phyloP scores from a whole-genome alignment of 208 protist species.

The Balamuthia mandrillaris region DNA sequence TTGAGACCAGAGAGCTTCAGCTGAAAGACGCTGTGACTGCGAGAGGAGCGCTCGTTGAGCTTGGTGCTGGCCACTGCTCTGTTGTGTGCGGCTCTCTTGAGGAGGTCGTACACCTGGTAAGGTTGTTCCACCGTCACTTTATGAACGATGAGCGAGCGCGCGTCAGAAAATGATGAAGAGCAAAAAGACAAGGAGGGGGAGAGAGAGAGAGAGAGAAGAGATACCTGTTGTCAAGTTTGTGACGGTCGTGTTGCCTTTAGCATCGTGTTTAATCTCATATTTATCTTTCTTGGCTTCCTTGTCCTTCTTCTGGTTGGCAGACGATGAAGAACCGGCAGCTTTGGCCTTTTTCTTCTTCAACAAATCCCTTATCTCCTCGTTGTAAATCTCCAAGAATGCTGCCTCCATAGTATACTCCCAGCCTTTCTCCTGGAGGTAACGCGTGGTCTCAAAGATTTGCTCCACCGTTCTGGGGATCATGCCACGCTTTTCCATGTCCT shows the following conservation, averaged over 20 bases:
- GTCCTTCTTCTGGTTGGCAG: constrained; percentile 29
- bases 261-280: constrained; percentile 59
- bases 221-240: constrained; percentile 38
- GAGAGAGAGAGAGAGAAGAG: neutral
- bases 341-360: constrained; percentile 42
- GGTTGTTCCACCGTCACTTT: neutral
- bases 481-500: constrained; percentile 32
- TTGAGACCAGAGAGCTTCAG: constrained; percentile 60
- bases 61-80: constrained; percentile 63
- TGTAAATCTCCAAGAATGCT: constrained; percentile 80
- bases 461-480: constrained; percentile 68
- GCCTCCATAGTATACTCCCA: constrained; percentile 67
- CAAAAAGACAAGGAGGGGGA: neutral
- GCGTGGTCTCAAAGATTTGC: constrained; percentile 58
- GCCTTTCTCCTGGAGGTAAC: constrained; percentile 41
- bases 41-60: constrained; percentile 70
- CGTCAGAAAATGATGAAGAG: neutral
- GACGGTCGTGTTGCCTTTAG: constrained; percentile 44
- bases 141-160: neutral
- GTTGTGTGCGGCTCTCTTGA: constrained; percentile 51
- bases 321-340: neutral
- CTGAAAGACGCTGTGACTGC: constrained; percentile 68
- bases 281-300: constrained; percentile 16
- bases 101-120: constrained; percentile 52
- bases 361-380: constrained; percentile 77